Conservation (phyloP, 768 basidiomycete species). For the Boletus edulis region DNA sequence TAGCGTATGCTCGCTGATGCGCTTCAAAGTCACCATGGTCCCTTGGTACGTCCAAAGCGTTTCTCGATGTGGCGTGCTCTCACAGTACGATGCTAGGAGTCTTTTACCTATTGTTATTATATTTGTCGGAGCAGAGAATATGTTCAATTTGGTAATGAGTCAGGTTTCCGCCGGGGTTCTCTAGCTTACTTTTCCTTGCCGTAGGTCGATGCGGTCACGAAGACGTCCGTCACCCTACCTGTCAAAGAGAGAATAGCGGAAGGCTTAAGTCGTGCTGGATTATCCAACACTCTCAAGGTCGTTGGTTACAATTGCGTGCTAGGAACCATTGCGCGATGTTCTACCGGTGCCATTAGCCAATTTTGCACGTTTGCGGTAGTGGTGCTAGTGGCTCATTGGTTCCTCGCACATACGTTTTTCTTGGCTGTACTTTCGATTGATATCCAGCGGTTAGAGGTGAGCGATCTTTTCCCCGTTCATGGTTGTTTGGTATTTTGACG, state of each 20-base stretch:
- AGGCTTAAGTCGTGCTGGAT: conserved; percentile 86
- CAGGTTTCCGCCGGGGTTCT: conserved; percentile 3
- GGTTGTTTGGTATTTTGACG: conserved; percentile 10
- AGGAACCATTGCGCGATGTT: conserved; percentile 69
- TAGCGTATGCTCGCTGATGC: conserved; percentile 87
- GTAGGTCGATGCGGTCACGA: conserved; percentile 81
- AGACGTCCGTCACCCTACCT: conserved; percentile 80
- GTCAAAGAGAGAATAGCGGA: conserved; percentile 91
- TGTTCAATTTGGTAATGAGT: conserved; percentile 82
- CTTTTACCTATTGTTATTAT: conserved; percentile 91
- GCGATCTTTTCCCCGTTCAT: conserved; percentile 8
- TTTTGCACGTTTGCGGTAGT: conserved; percentile 94
- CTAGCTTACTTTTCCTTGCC: conserved; percentile 25
- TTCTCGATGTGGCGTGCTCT: conserved; percentile 6
- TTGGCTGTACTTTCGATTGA: conserved; percentile 94
- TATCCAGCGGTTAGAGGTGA: conserved; percentile 85
- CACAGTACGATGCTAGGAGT: conserved; percentile 49
- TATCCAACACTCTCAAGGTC: conserved; percentile 90
- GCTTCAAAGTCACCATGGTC: conserved; percentile 86
- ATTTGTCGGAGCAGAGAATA: conserved; percentile 96
- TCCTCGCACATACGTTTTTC: conserved; percentile 94
- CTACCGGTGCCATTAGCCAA: conserved; percentile 80
- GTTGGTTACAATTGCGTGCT: conserved; percentile 82
- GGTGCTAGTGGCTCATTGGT: conserved; percentile 95
- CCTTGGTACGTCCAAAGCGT: conserved; percentile 61